These are phyloP conservation scores for Fusarium torulosum DNA, from an alignment of 2,329 filamentous ascomycete genomes.

Conservation along the genomic window DNA sequence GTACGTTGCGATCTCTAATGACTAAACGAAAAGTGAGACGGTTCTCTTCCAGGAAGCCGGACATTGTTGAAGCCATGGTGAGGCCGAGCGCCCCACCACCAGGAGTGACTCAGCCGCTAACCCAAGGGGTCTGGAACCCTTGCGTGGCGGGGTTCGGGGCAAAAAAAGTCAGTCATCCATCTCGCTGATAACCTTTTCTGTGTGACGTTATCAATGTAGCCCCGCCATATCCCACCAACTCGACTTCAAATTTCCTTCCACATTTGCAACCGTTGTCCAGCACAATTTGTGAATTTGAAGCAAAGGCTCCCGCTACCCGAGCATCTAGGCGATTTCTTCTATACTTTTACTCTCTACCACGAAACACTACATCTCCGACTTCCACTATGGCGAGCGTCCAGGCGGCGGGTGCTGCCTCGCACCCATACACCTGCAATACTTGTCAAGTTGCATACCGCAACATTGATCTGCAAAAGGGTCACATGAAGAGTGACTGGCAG, in stretches of 20 bases:
- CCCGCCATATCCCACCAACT: constrained; percentile 49
- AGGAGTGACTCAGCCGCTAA: constrained; percentile 20
- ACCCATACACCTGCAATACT: constrained; percentile 98
- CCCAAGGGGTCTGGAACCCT: constrained; percentile 28
- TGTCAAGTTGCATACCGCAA: constrained; percentile 97
- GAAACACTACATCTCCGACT: neutral
- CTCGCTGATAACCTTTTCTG: constrained; percentile 42
- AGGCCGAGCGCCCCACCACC: neutral
- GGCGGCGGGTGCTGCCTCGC: constrained; percentile 61
- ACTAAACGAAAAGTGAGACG: neutral
- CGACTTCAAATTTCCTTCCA: constrained; percentile 43
- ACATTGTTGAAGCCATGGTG: neutral
- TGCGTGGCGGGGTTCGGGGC: constrained; percentile 35
- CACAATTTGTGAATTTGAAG: constrained; percentile 1
- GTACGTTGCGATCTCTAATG: neutral
- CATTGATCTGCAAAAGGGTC: constrained; percentile 90
- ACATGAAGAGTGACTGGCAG: constrained; percentile 99
- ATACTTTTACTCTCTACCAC: neutral
- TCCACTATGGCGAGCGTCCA: constrained; percentile 61
- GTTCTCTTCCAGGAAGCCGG: neutral
- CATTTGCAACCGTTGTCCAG: constrained; percentile 14
- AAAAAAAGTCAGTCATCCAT: constrained; percentile 44
- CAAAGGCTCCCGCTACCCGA: neutral
- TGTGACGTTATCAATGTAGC: constrained; percentile 49
- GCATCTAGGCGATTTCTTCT: neutral